phyloP scores from a whole-genome alignment of 2,329 filamentous ascomycete species.

The Fusarium concolor region DNA sequence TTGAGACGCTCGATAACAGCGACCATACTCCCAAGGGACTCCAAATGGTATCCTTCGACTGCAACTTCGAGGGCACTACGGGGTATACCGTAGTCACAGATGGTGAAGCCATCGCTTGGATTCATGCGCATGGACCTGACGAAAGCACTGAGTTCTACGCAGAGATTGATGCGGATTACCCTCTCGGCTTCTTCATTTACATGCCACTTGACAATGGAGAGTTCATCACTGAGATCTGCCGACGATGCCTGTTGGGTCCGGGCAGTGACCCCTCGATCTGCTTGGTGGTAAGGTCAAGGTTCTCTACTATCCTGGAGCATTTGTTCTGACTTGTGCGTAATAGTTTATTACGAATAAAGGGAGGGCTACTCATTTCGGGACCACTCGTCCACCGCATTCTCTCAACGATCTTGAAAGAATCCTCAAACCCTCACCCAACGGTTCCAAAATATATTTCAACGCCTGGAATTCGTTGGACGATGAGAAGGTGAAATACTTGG shows the following conservation, averaged over 20 bases:
- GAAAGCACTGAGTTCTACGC: not conserved
- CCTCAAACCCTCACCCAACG: not conserved
- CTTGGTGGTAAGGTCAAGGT: not conserved
- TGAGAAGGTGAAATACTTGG: not conserved
- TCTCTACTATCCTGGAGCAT: not conserved
- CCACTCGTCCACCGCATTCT: not conserved
- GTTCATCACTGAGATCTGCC: not conserved
- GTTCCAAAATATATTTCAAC: not conserved
- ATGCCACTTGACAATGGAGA: slow-evolving; percentile 1
- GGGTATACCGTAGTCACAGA: slow-evolving; percentile 5
- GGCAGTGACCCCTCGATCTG: not conserved
- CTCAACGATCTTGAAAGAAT: not conserved
- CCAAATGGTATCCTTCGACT: not conserved
- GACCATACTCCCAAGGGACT: not conserved
- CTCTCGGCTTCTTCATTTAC: not conserved
- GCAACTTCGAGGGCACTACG: not conserved
- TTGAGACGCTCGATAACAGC: not conserved
- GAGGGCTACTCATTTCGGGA: not conserved
- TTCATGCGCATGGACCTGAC: not conserved
- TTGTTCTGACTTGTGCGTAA: not conserved
- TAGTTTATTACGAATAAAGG: not conserved
- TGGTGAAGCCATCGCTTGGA: not conserved
- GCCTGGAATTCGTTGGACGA: not conserved
- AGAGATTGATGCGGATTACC: not conserved
- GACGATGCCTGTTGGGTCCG: not conserved